phyloP scores from a whole-genome alignment of 2,329 filamentous ascomycete genomes.

The Ceratocystis cubensis region DNA sequence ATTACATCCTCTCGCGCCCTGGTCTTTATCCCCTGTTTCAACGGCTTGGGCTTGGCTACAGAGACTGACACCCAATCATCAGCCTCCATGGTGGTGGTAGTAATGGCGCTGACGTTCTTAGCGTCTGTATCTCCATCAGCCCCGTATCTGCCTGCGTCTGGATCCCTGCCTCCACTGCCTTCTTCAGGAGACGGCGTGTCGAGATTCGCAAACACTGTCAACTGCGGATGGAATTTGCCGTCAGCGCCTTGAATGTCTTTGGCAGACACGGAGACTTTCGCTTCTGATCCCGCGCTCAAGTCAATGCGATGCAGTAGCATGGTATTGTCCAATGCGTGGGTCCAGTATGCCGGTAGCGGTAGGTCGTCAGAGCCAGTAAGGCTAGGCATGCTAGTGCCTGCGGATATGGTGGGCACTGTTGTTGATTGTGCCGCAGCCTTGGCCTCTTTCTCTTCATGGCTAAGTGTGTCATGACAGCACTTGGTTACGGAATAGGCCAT shows the following conservation, averaged over 20 bases:
- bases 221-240: background rate
- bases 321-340: conserved; percentile 5
- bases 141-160: background rate
- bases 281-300: background rate
- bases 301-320: conserved; percentile 4
- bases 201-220: conserved; percentile 5
- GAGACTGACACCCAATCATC: conserved; percentile 4
- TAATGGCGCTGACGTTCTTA: background rate
- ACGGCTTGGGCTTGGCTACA: background rate
- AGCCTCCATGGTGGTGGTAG: background rate
- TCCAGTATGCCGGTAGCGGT: conserved; percentile 7
- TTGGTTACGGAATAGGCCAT: conserved; percentile 32
- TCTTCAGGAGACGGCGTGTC: background rate
- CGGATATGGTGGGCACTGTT: background rate
- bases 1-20: background rate
- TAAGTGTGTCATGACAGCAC: conserved; percentile 27
- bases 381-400: background rate
- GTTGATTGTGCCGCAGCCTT: background rate
- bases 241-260: background rate
- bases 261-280: background rate
- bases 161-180: background rate
- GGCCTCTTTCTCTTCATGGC: conserved; percentile 3
- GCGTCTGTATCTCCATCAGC: background rate
- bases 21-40: background rate
- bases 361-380: background rate